Conservation (phyloP, 1,139 yeast genomes). For the Geotrichum aggregatum region DNA sequence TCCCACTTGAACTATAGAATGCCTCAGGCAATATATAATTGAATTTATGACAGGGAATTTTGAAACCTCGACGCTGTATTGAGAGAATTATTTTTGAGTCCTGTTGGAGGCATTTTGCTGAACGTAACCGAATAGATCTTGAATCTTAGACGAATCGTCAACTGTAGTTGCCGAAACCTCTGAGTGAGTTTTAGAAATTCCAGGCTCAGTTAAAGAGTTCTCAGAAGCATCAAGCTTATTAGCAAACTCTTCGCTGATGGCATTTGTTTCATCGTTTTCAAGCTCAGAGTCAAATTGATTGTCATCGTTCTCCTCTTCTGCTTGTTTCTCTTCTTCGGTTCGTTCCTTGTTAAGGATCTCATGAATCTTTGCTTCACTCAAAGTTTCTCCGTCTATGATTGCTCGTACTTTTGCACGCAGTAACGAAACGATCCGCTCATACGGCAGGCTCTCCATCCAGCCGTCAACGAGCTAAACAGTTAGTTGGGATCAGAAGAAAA, state of each 20-base stretch:
- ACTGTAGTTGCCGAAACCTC: slow-evolving; percentile 9
- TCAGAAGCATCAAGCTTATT: slow-evolving; percentile 9
- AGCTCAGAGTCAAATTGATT: slow-evolving; percentile 2
- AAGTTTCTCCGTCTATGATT: background rate
- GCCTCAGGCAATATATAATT: too few species aligned
- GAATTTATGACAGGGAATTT: too few species aligned
- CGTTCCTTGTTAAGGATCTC: slow-evolving; percentile 22
- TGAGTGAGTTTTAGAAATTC: slow-evolving; percentile 6
- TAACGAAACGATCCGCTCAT: slow-evolving; percentile 13
- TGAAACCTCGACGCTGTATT: too few species aligned
- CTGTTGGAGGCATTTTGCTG: slow-evolving; percentile 3
- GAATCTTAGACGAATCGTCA: slow-evolving; percentile 15
- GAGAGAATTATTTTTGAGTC: background rate
- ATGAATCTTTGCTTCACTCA: slow-evolving; percentile 7
- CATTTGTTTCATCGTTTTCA: slow-evolving; percentile 19
- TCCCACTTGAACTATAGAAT: too few species aligned
- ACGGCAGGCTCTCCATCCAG: slow-evolving; percentile 55
- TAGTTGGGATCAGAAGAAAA: background rate
- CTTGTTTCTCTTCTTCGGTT: slow-evolving; percentile 29
- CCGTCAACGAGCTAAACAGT: slow-evolving; percentile 42
- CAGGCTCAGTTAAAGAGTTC: slow-evolving; percentile 1
- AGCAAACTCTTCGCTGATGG: slow-evolving; percentile 6
- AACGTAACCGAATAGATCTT: slow-evolving; percentile 18
- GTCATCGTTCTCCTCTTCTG: slow-evolving; percentile 11
- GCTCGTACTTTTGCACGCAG: slow-evolving; percentile 15